Percentiles rank a stretch among this genome's conserved stretches.
Conservation (phyloP, 2,329 filamentous ascomycete species). For the Aureobasidium musti region DNA sequence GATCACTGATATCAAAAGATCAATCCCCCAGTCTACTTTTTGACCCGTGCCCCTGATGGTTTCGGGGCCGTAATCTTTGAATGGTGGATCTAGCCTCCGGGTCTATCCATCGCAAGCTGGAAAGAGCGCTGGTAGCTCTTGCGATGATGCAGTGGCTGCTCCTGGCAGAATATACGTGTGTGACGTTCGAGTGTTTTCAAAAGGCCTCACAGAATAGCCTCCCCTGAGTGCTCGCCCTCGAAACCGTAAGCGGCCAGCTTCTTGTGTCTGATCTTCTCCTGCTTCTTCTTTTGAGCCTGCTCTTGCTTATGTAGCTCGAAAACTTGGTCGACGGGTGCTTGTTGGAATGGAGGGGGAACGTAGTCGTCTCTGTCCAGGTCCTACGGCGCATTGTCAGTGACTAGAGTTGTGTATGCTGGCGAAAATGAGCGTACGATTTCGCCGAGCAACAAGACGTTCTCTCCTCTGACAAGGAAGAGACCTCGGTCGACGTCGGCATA, state of each 20-base stretch:
- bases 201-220: conserved; percentile 63
- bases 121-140: neutral
- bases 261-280: conserved; percentile 70
- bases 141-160: neutral
- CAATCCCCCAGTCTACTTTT: neutral
- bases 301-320: conserved; percentile 72
- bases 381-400: conserved; percentile 40
- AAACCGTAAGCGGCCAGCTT: conserved; percentile 79
- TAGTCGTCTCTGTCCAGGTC: conserved; percentile 96
- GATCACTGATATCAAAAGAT: neutral
- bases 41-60: too few species aligned
- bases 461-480: conserved; percentile 87
- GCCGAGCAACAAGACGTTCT: conserved; percentile 93
- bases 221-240: conserved; percentile 79
- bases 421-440: conserved; percentile 65
- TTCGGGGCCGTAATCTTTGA: neutral
- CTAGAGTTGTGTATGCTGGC: neutral
- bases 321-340: conserved; percentile 68
- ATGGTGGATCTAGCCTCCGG: neutral
- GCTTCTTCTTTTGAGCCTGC: conserved; percentile 66
- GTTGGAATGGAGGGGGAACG: conserved; percentile 67
- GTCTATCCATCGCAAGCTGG: neutral
- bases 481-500: conserved; percentile 86
- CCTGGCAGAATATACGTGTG: neutral
- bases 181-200: neutral